Percentiles rank a stretch among this genome's conserved stretches.
These are phyloP conservation scores for Blastobotrys illinoisensis DNA, from an alignment of 1,139 yeast genomes.

Conservation along the genomic window DNA sequence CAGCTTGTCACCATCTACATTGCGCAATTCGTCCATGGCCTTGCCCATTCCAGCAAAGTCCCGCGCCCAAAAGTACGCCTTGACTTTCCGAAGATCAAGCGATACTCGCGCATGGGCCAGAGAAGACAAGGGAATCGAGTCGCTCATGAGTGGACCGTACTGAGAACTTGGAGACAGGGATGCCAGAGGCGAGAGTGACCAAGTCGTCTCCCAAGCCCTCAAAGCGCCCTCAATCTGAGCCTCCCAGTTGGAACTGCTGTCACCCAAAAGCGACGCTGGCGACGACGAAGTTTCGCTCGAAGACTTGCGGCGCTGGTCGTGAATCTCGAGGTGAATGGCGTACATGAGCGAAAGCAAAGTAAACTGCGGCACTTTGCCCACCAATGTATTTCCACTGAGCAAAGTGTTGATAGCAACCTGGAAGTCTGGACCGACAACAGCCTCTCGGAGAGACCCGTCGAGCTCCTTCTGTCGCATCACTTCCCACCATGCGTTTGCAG, in stretches of 20 bases:
- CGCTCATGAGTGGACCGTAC: conserved; percentile 37
- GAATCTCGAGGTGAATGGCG: conserved; percentile 68
- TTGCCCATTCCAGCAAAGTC: conserved; percentile 33
- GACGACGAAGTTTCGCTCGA: conserved; percentile 1
- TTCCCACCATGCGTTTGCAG: conserved; percentile 53
- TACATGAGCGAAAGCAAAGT: conserved; percentile 62
- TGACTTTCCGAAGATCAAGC: conserved; percentile 31
- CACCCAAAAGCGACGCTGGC: neutral
- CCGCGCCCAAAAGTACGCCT: conserved; percentile 35
- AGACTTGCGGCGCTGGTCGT: conserved; percentile 27
- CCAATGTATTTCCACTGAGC: conserved; percentile 28
- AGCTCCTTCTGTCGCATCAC: conserved; percentile 27
- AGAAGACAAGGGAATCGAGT: conserved; percentile 37
- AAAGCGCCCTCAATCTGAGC: conserved; percentile 2
- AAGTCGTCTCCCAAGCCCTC: conserved; percentile 38
- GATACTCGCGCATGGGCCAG: conserved; percentile 35
- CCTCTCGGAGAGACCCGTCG: conserved; percentile 22
- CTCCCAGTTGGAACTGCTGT: neutral
- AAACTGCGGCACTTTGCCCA: conserved; percentile 33
- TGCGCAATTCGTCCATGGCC: conserved; percentile 26
- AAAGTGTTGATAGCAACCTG: conserved; percentile 24
- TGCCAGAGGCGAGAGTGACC: conserved; percentile 37
- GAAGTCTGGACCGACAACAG: conserved; percentile 27
- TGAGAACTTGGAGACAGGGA: conserved; percentile 33
- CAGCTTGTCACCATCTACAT: conserved; percentile 18